phyloP scores from a whole-genome alignment of 768 basidiomycete genomes.

The Tylopilus felleus region DNA sequence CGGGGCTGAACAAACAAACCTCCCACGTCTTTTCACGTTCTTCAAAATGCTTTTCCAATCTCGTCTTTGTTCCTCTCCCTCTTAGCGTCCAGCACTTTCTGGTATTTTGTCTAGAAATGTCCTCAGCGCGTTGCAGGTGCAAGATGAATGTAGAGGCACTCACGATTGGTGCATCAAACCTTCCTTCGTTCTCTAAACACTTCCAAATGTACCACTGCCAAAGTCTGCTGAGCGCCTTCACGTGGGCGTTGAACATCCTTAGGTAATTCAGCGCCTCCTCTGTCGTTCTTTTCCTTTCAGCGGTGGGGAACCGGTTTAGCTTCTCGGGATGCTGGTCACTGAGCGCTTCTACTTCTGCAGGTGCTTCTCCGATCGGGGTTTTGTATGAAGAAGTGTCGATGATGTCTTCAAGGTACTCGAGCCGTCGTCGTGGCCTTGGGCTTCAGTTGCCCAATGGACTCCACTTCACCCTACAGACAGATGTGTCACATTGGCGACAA shows the following conservation, averaged over 20 bases:
- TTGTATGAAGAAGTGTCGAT: slow-evolving; percentile 94
- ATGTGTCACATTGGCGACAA: background rate
- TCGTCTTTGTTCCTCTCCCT: slow-evolving; percentile 76
- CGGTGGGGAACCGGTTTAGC: slow-evolving; percentile 80
- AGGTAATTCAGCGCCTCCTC: slow-evolving; percentile 87
- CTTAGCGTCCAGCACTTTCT: slow-evolving; percentile 64
- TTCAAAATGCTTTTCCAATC: slow-evolving; percentile 68
- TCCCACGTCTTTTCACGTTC: slow-evolving; percentile 68
- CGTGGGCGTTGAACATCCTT: slow-evolving; percentile 75
- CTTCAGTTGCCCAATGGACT: slow-evolving; percentile 96
- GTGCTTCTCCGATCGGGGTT: slow-evolving; percentile 78
- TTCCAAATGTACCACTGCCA: slow-evolving; percentile 85
- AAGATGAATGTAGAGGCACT: too few species aligned
- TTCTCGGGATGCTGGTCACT: slow-evolving; percentile 82
- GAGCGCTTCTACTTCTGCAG: slow-evolving; percentile 75
- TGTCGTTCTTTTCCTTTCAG: slow-evolving; percentile 85
- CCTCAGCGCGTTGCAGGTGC: too few species aligned
- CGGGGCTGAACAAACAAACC: slow-evolving; percentile 36
- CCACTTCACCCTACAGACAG: too few species aligned
- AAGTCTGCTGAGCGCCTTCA: slow-evolving; percentile 65
- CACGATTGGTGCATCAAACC: slow-evolving; percentile 60
- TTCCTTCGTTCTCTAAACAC: slow-evolving; percentile 58
- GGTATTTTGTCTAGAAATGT: slow-evolving; percentile 44
- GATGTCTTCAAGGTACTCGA: slow-evolving; percentile 98
- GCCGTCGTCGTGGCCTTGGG: slow-evolving; percentile 99